These are phyloP conservation scores for Parietaria judaica DNA, from an alignment of 306 rosid genomes.

Conservation along the genomic window DNA sequence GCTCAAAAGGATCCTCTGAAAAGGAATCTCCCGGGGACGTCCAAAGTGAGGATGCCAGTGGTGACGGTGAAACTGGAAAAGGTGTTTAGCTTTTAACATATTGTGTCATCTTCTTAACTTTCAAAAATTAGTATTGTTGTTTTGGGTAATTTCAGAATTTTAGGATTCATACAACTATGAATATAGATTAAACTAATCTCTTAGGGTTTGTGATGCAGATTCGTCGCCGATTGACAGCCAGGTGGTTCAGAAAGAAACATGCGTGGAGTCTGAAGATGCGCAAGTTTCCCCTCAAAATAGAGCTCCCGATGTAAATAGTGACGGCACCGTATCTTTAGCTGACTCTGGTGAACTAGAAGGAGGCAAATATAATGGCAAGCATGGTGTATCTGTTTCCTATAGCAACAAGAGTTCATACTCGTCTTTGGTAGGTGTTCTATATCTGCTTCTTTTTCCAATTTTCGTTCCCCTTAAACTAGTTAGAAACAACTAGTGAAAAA, in stretches of 20 bases:
- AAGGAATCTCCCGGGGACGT: conserved; percentile 39
- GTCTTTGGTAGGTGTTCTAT: conserved; percentile 54
- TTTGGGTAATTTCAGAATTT: not conserved
- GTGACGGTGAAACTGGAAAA: conserved; percentile 45
- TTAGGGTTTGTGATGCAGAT: conserved; percentile 28
- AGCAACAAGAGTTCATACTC: conserved; percentile 73
- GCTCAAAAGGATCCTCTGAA: conserved; percentile 24
- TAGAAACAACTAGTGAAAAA: too few relatives aligned
- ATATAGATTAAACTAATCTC: too few relatives aligned
- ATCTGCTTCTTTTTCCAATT: not conserved
- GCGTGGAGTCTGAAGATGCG: conserved; percentile 50
- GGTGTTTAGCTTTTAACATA: conserved; percentile 29
- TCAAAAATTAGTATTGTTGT: not conserved
- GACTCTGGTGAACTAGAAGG: conserved; percentile 49
- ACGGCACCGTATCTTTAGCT: conserved; percentile 32
- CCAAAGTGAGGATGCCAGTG: conserved; percentile 40
- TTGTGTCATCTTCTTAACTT: not conserved
- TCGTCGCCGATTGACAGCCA: conserved; percentile 39
- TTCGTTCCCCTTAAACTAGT: too few relatives aligned
- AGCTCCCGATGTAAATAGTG: conserved; percentile 35
- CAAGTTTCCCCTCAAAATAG: conserved; percentile 27
- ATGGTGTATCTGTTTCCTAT: conserved; percentile 41
- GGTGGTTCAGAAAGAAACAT: conserved; percentile 34
- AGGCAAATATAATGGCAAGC: conserved; percentile 46
- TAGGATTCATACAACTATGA: too few relatives aligned